phyloP scores from a whole-genome alignment of 2,329 filamentous ascomycete genomes.

The Colletotrichum sp. region DNA sequence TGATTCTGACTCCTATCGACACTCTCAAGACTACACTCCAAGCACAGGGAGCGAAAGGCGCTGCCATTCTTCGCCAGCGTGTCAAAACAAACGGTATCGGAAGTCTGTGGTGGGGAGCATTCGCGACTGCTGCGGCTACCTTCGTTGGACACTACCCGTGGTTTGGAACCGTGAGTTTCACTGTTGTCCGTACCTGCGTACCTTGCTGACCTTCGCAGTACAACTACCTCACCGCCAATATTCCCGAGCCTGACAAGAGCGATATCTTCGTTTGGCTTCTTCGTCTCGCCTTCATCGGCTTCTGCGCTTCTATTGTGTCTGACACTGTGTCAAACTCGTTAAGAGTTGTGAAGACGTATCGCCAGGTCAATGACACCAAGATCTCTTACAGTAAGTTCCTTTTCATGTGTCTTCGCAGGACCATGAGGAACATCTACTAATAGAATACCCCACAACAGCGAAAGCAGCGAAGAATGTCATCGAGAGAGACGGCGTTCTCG shows the following conservation, averaged over 20 bases:
- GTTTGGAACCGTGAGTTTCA: constrained; percentile 47
- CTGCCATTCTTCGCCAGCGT: constrained; percentile 45
- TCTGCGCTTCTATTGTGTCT: constrained; percentile 49
- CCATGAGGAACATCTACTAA: background rate
- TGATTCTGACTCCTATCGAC: constrained; percentile 53
- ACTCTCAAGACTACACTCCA: constrained; percentile 57
- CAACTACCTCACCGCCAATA: constrained; percentile 43
- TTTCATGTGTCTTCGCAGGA: background rate
- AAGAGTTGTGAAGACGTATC: constrained; percentile 53
- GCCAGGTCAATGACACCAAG: constrained; percentile 52
- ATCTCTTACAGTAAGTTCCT: constrained; percentile 46
- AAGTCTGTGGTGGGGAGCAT: constrained; percentile 54
- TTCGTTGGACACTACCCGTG: constrained; percentile 56
- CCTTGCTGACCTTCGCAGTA: constrained; percentile 35
- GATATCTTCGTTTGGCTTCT: constrained; percentile 46
- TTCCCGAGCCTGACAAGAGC: constrained; percentile 45
- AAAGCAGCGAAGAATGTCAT: constrained; percentile 47
- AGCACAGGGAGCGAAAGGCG: constrained; percentile 49
- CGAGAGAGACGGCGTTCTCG: constrained; percentile 43
- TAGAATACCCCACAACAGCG: constrained; percentile 27
- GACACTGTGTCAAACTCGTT: constrained; percentile 53
- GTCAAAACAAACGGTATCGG: constrained; percentile 48
- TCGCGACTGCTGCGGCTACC: constrained; percentile 52
- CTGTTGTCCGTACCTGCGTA: background rate
- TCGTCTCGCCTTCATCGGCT: constrained; percentile 47